Percentiles rank a stretch among this genome's conserved stretches.
Evolutionary conservation across 768 basidiomycete species (phyloP).

Genomic region (Mrakia hoshinonis): DNA sequence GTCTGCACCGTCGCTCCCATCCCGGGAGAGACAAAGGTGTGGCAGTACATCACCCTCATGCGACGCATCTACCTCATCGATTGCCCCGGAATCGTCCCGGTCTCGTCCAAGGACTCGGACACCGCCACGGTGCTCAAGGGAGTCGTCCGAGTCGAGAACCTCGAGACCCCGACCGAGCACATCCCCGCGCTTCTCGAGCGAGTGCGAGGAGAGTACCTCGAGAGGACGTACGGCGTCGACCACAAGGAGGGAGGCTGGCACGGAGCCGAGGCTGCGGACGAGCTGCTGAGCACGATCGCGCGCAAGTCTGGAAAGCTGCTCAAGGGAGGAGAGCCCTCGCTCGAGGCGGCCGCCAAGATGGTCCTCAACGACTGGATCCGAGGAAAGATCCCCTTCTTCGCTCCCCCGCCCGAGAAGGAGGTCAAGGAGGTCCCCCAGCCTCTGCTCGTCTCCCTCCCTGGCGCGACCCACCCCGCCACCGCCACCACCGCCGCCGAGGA

Average conservation of each 20-base stretch:
- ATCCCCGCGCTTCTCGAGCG: constrained; percentile 78
- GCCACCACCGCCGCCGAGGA: background rate
- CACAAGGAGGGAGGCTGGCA: constrained; percentile 44
- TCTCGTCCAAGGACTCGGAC: constrained; percentile 81
- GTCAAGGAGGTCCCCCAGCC: constrained; percentile 37
- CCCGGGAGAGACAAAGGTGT: constrained; percentile 93
- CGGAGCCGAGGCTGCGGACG: constrained; percentile 53
- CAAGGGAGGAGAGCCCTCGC: constrained; percentile 89
- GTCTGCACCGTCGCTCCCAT: constrained; percentile 94
- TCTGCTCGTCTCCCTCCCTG: constrained; percentile 32
- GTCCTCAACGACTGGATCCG: constrained; percentile 88
- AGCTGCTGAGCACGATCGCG: constrained; percentile 73
- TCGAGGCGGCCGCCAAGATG: constrained; percentile 88
- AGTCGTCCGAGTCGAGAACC: constrained; percentile 88
- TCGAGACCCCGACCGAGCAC: constrained; percentile 84
- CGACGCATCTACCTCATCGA: constrained; percentile 96
- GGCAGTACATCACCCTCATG: constrained; percentile 99
- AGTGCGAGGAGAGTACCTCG: constrained; percentile 86
- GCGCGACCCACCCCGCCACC: background rate
- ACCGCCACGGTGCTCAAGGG: constrained; percentile 91
- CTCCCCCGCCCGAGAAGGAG: constrained; percentile 67
- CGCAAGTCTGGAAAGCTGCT: constrained; percentile 83
- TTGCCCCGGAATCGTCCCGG: constrained; percentile 95
- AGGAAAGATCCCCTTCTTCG: constrained; percentile 94
- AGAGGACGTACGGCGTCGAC: constrained; percentile 47